Base-by-base conservation (phyloP, 1,284 basidiomycete genomes). In the Ustilago sp. region DNA sequence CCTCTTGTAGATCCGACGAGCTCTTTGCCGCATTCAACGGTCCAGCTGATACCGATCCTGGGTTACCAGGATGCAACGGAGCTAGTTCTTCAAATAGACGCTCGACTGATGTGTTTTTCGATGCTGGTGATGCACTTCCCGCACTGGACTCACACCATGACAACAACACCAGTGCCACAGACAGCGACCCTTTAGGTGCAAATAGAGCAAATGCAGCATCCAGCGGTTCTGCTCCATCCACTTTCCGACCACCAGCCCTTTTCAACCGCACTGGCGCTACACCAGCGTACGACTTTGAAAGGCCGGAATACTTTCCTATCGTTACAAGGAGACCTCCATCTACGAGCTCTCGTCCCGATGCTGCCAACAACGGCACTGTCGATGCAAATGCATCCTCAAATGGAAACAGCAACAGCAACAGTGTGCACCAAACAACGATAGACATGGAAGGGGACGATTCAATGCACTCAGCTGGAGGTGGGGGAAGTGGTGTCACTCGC, bases 271-370 rank as follows among this genome's bases (percentile, higher is more conserved):
- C 28, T 34, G 57, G 43, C 3, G 43, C 38, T 35, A 65, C 73
- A 13, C 57, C 66, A 8, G 64, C 71, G 0, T 83, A 83, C 66
- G 80, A 83, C 59, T 83, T 82, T 58, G 81, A 82, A 57, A 63
- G 69, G 34, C 76, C 81, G 15, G 78, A 80, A 28, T 82, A 83
- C 77, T 80, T 82, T 53, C 68, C 71, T 13, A 65, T 74, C 0
- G 60, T 57, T 0, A 73, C 71, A 1, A 39, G 68, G 17, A 56
- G 66, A 23, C 63, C 69, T 8, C 74, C 69, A 23, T 45, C 70
- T 13, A 69, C 70, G 36, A 63, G 54, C 43, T 53, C 74, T 6
- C 54, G 53, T 11, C n/a, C 56, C 11, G 53, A 70, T 36, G 57
- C 54, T 7, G 45, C 47, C 19, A 39, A 60, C 28, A 35, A 55